Conservation (phyloP, 768 basidiomycete genomes). For the Thelephora aurantiotincta region DNA sequence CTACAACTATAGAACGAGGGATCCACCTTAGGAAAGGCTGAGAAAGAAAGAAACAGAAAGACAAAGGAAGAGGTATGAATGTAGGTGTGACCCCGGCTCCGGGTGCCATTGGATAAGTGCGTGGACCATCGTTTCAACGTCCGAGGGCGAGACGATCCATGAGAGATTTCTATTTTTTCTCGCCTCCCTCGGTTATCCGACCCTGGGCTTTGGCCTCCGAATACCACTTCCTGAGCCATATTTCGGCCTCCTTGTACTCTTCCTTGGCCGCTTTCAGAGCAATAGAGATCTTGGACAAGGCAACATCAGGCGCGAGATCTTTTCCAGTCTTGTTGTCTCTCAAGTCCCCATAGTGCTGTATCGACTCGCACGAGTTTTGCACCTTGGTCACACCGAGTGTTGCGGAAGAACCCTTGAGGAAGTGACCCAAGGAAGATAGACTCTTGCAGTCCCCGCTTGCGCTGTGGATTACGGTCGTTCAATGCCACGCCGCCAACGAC, state of each 20-base stretch:
- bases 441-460: conserved; percentile 39
- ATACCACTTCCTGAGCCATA: conserved; percentile 46
- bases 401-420: conserved; percentile 94
- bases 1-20: too few relatives aligned
- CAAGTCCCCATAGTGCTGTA: conserved; percentile 74
- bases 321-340: conserved; percentile 39
- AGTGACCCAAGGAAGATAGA: conserved; percentile 77
- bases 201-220: conserved; percentile 12
- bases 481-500: conserved; percentile 1
- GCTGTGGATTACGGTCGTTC: conserved; percentile 23
- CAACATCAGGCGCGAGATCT: conserved; percentile 33
- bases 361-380: conserved; percentile 74
- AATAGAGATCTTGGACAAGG: conserved; percentile 39
- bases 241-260: conserved; percentile 58
- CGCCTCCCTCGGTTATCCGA: too few relatives aligned
- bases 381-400: conserved; percentile 79
- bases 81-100: too few relatives aligned
- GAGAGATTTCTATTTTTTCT: too few relatives aligned
- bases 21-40: too few relatives aligned
- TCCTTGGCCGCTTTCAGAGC: conserved; percentile 45
- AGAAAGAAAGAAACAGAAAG: too few relatives aligned
- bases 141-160: too few relatives aligned
- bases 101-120: too few relatives aligned
- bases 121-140: too few relatives aligned
- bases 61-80: too few relatives aligned